A percentile compares a stretch with the other conserved stretches of the same genome.
Evolutionary conservation across 805 yeast genomes (phyloP).

Genomic region (Ogataea philodendri): DNA sequence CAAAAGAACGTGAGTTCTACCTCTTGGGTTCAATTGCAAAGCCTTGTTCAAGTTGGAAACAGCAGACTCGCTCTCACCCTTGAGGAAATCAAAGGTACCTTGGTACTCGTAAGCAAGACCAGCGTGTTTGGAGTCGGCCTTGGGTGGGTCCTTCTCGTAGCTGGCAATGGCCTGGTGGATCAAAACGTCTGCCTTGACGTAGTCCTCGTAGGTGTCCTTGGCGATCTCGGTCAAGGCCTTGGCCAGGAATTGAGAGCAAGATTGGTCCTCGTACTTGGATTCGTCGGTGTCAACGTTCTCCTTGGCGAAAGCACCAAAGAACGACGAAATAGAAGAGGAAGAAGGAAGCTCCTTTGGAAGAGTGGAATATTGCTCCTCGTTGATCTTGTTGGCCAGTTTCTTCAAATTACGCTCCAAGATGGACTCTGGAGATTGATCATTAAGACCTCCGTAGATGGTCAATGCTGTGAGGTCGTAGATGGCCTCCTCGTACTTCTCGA

Average conservation of each 20-base stretch:
- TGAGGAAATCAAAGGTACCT: constrained; percentile 81
- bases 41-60: constrained; percentile 63
- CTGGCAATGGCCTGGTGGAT: constrained; percentile 57
- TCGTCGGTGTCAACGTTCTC: constrained; percentile 47
- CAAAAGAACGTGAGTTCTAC: constrained; percentile 77
- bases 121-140: constrained; percentile 39
- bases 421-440: constrained; percentile 69
- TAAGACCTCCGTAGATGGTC: constrained; percentile 78
- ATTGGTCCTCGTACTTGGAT: constrained; percentile 48
- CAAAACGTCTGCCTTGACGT: constrained; percentile 57
- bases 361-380: constrained; percentile 55
- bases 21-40: constrained; percentile 65
- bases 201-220: constrained; percentile 52
- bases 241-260: constrained; percentile 63
- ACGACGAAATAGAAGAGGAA: constrained; percentile 77
- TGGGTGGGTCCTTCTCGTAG: constrained; percentile 35
- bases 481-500: constrained; percentile 78
- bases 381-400: constrained; percentile 71
- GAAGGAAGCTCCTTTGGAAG: constrained; percentile 67
- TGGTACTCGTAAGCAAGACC: constrained; percentile 80
- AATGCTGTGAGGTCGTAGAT: constrained; percentile 89
- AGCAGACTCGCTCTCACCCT: constrained; percentile 67
- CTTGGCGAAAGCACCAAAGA: constrained; percentile 79
- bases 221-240: constrained; percentile 57
- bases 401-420: constrained; percentile 84